Conservation (phyloP, 1,284 basidiomycete species). For the Fomitopsis palustris region DNA sequence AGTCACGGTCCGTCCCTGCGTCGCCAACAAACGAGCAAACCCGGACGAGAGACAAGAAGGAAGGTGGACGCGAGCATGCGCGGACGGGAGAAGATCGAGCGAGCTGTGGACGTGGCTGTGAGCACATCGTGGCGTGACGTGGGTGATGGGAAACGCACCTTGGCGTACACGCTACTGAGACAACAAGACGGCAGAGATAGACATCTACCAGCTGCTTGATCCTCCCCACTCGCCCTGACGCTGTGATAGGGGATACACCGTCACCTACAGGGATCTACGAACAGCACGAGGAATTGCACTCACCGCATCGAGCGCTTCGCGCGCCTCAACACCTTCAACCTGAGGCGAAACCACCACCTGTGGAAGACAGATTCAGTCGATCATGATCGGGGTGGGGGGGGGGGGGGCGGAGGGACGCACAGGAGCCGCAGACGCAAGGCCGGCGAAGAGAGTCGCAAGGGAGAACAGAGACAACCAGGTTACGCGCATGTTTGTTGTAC, state of each 20-base stretch:
- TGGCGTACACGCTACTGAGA: not conserved
- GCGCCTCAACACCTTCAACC: conserved; percentile 1
- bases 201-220: conserved; percentile 1
- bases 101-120: too few species aligned
- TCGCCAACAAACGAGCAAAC: not conserved
- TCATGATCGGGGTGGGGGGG: not conserved
- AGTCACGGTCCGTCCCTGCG: not conserved
- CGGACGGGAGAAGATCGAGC: not conserved
- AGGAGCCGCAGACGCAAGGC: conserved; percentile 20
- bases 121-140: not conserved
- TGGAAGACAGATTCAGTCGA: not conserved
- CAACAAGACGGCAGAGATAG: not conserved
- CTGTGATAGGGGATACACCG: not conserved
- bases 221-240: not conserved
- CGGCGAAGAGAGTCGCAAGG: conserved; percentile 20
- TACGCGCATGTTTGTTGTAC: conserved; percentile 17
- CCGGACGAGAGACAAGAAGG: not conserved
- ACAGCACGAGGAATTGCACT: not conserved
- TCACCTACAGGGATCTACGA: not conserved
- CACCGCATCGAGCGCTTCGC: conserved; percentile 1
- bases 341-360: not conserved
- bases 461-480: conserved; percentile 18
- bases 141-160: not conserved
- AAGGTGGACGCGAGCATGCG: not conserved
- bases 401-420: not conserved